Evolutionary conservation across 2,329 filamentous ascomycete genomes (phyloP).

Genomic region (Cladorrhinum sp.): DNA sequence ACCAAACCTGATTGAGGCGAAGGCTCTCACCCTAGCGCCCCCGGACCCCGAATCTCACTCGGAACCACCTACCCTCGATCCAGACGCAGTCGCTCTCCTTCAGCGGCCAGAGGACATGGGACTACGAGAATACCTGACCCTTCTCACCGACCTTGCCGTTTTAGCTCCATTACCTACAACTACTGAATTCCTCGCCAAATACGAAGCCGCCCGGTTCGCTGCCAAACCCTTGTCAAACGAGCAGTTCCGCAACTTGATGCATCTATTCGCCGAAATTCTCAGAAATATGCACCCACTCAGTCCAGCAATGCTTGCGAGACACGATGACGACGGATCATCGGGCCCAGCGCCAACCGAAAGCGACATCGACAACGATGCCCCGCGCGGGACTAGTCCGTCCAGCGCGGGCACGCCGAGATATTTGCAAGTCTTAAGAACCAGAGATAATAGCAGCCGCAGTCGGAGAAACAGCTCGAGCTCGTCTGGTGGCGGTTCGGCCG

Average conservation of each 20-base stretch:
- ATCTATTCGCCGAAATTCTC: conserved; percentile 76
- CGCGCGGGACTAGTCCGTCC: conserved; percentile 40
- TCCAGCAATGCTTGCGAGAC: conserved; percentile 44
- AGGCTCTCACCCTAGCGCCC: conserved; percentile 81
- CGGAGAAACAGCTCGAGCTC: conserved; percentile 29
- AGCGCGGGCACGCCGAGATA: conserved; percentile 32
- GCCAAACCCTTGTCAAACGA: conserved; percentile 62
- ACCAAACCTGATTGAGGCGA: conserved; percentile 86
- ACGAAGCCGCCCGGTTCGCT: conserved; percentile 85
- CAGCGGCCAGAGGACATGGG: conserved; percentile 69
- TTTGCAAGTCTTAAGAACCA: conserved; percentile 4
- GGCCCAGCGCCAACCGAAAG: conserved; percentile 35
- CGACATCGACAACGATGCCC: conserved; percentile 47
- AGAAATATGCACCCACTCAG: conserved; percentile 69
- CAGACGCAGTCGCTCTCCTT: conserved; percentile 66
- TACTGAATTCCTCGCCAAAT: conserved; percentile 67
- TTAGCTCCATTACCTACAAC: conserved; percentile 44
- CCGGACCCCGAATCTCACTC: conserved; percentile 41
- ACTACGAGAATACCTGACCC: conserved; percentile 73
- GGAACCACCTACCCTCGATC: conserved; percentile 53
- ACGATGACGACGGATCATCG: conserved; percentile 23
- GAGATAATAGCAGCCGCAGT: conserved; percentile 15
- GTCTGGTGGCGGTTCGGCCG: conserved; percentile 27
- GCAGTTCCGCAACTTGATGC: conserved; percentile 77
- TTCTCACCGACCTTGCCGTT: conserved; percentile 66